Percentiles rank a stretch among this genome's conserved stretches.
Conservation (phyloP, 371 early-diverging fungal genomes). For the Mortierella sp. region DNA sequence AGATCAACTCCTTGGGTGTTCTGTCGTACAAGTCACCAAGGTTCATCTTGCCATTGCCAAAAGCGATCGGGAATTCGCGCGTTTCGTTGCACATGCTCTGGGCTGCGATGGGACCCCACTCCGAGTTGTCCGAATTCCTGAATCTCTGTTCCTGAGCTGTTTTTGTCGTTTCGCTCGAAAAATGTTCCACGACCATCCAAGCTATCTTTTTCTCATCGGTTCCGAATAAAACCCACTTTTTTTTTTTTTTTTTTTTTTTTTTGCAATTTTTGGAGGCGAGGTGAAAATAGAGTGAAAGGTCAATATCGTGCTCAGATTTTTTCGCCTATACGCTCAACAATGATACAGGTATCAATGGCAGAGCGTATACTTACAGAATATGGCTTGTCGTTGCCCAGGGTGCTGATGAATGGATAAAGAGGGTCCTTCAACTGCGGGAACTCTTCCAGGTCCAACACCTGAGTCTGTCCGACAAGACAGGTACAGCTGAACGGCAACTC, state of each 20-base stretch:
- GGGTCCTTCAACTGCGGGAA: slow-evolving; percentile 1
- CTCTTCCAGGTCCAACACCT: background rate
- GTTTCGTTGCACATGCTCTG: slow-evolving; percentile 19
- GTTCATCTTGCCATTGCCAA: background rate
- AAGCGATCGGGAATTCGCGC: background rate
- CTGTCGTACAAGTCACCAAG: slow-evolving; percentile 12
- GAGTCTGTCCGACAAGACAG: slow-evolving; percentile 11
- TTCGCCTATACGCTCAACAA: background rate
- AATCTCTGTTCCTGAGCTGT: background rate
- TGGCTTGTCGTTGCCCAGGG: background rate
- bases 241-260: background rate
- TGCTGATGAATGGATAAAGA: background rate
- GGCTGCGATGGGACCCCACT: slow-evolving; percentile 16
- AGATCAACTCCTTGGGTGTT: slow-evolving; percentile 8
- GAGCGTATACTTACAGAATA: background rate
- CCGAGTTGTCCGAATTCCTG: background rate
- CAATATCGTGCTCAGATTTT: background rate
- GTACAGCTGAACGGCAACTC: background rate
- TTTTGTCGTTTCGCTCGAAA: background rate
- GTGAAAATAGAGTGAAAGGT: no score
- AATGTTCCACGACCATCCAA: slow-evolving; percentile 16
- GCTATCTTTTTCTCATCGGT: background rate
- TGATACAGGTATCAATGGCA: background rate
- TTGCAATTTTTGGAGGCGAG: background rate
- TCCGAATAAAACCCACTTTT: slow-evolving; percentile 1